Percentiles rank a stretch among this genome's conserved stretches.
Conservation (phyloP, 164 flowering plant genomes). For the Macadamia tetraphylla region DNA sequence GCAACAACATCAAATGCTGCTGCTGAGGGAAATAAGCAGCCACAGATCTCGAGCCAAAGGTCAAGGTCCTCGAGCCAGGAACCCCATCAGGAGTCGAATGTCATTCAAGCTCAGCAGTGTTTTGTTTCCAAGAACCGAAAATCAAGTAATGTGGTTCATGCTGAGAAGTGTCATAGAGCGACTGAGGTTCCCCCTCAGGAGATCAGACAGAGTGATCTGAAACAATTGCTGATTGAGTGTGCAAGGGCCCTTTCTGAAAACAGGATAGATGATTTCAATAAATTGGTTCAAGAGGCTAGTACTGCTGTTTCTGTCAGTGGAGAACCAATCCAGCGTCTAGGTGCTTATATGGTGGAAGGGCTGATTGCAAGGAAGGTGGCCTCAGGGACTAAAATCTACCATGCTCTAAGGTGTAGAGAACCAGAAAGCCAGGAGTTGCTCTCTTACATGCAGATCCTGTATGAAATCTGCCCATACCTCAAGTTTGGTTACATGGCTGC, state of each 20-base stretch:
- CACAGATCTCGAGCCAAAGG: slow-evolving; percentile 29
- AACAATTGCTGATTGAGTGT: slow-evolving; percentile 55
- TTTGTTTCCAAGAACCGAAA: slow-evolving; percentile 21
- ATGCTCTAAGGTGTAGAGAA: slow-evolving; percentile 46
- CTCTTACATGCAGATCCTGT: slow-evolving; percentile 66
- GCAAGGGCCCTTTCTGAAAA: slow-evolving; percentile 63
- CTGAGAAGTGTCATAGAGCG: slow-evolving; percentile 39
- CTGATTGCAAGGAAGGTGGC: slow-evolving; percentile 48
- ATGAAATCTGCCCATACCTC: slow-evolving; percentile 76
- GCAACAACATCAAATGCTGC: slow-evolving; percentile 24
- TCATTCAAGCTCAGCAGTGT: slow-evolving; percentile 27
- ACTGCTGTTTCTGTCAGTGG: slow-evolving; percentile 49
- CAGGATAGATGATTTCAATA: slow-evolving; percentile 39
- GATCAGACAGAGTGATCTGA: slow-evolving; percentile 34
- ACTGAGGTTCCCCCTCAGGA: slow-evolving; percentile 23
- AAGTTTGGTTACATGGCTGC: slow-evolving; percentile 91
- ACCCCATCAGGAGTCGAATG: slow-evolving; percentile 15
- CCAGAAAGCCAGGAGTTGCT: slow-evolving; percentile 63
- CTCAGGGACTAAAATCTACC: slow-evolving; percentile 52
- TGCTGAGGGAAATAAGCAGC: slow-evolving; percentile 21
- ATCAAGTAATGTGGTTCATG: slow-evolving; percentile 15
- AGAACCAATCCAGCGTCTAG: slow-evolving; percentile 65
- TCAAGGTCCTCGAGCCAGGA: slow-evolving; percentile 30
- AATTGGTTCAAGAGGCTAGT: slow-evolving; percentile 39
- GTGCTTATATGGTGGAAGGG: slow-evolving; percentile 67